These are phyloP conservation scores for Floccularia luteovirens DNA, from an alignment of 768 basidiomycete species.

Conservation along the genomic window DNA sequence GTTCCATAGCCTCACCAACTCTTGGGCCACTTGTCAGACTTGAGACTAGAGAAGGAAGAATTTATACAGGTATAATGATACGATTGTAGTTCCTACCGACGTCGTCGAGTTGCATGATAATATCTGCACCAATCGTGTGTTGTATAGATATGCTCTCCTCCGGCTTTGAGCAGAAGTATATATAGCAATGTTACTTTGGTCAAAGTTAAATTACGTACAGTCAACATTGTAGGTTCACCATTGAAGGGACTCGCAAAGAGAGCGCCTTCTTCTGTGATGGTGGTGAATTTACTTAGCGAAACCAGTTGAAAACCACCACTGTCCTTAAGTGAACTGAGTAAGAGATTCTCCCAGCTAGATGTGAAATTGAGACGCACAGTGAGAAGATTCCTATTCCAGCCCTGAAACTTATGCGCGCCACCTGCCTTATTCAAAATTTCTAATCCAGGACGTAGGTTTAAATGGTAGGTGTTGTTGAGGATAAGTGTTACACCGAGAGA, in stretches of 20 bases:
- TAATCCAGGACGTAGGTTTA: conserved; percentile 80
- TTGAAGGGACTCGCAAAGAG: conserved; percentile 80
- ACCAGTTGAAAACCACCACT: conserved; percentile 90
- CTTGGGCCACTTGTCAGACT: conserved; percentile 76
- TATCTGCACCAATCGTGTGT: conserved; percentile 86
- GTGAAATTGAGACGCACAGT: conserved; percentile 42
- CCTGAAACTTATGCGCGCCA: conserved; percentile 87
- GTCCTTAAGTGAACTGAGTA: conserved; percentile 38
- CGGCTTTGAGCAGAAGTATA: conserved; percentile 46
- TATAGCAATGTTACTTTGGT: conserved; percentile 3
- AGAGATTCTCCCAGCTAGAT: background rate
- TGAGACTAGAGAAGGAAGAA: conserved; percentile 40
- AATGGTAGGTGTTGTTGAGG: conserved; percentile 86
- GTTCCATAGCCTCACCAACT: conserved; percentile 82
- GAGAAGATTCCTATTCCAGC: conserved; percentile 79
- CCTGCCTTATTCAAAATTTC: conserved; percentile 66
- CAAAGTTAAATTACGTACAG: conserved; percentile 36
- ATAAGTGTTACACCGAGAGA: conserved; percentile 76
- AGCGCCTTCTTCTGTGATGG: conserved; percentile 85
- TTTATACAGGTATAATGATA: background rate
- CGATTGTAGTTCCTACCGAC: conserved; percentile 49
- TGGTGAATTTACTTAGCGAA: conserved; percentile 76
- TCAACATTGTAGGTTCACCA: conserved; percentile 84
- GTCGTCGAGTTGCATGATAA: conserved; percentile 93
- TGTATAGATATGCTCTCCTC: conserved; percentile 90